Percentiles rank a stretch among this genome's conserved stretches.
These are phyloP conservation scores for Boletus insuetus DNA, from an alignment of 768 basidiomycete species.

Conservation along the genomic window DNA sequence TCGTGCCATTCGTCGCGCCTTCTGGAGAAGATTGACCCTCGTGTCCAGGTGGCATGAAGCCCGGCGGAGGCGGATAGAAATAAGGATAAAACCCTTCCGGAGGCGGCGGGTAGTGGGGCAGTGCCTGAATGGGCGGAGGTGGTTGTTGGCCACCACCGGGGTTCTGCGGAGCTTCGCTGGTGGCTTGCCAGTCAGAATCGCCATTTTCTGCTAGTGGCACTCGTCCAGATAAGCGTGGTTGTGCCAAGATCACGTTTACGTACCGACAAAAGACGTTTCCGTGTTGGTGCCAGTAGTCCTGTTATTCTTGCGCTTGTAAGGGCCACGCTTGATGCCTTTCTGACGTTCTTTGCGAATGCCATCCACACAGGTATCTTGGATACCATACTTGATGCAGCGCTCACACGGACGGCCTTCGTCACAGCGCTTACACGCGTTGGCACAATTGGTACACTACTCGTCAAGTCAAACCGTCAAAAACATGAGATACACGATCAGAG, in stretches of 20 bases:
- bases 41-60: conserved; percentile 37
- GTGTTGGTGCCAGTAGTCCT: conserved; percentile 27
- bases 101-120: conserved; percentile 32
- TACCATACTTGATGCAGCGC: conserved; percentile 61
- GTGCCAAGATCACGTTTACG: conserved; percentile 5
- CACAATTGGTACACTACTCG: conserved; percentile 53
- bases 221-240: conserved; percentile 13
- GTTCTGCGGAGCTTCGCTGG: conserved; percentile 21
- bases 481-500: neutral
- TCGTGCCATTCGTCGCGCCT: conserved; percentile 28
- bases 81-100: conserved; percentile 47
- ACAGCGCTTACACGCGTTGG: conserved; percentile 55
- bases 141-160: conserved; percentile 20
- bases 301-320: conserved; percentile 55
- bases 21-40: conserved; percentile 37
- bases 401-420: conserved; percentile 61
- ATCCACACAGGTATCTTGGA: conserved; percentile 54
- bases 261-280: conserved; percentile 23
- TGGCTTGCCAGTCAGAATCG: conserved; percentile 35
- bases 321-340: conserved; percentile 56
- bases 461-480: conserved; percentile 2
- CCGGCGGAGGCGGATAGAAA: conserved; percentile 40
- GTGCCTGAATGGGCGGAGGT: conserved; percentile 25
- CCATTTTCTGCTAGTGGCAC: conserved; percentile 16
- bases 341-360: conserved; percentile 65